Evolutionary conservation across 2,329 filamentous ascomycete genomes (phyloP).

Genomic region (Ceratocystiopsis minuta): DNA sequence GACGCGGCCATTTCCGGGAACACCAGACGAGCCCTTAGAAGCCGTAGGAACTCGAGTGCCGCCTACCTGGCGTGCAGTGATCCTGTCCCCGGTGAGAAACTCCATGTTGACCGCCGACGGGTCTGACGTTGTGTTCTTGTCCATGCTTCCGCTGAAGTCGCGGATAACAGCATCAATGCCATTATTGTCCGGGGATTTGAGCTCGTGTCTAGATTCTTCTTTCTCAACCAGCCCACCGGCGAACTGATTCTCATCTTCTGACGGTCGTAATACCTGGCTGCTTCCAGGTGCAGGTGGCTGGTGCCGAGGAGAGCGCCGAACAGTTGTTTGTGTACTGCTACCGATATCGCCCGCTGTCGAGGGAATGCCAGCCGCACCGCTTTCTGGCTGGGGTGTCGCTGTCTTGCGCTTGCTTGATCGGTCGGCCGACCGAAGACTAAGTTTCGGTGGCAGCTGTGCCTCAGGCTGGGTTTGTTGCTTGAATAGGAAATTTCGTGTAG

Average conservation of each 20-base stretch:
- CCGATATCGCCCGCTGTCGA: too few species aligned
- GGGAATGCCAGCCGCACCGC: too few species aligned
- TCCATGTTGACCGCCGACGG: slow-evolving; percentile 85
- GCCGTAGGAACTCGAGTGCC: slow-evolving; percentile 76
- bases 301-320: slow-evolving; percentile 47
- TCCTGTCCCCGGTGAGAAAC: slow-evolving; percentile 67
- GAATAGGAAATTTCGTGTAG: too few species aligned
- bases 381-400: slow-evolving; percentile 11
- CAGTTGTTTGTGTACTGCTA: slow-evolving; percentile 7
- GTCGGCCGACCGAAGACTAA: too few species aligned
- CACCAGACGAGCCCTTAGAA: slow-evolving; percentile 34
- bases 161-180: slow-evolving; percentile 79
- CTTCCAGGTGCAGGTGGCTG: slow-evolving; percentile 32
- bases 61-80: slow-evolving; percentile 82
- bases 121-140: slow-evolving; percentile 52
- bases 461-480: too few species aligned
- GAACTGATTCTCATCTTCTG: slow-evolving; percentile 40
- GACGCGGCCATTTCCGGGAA: slow-evolving; percentile 14
- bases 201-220: slow-evolving; percentile 57
- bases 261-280: slow-evolving; percentile 31
- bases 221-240: slow-evolving; percentile 73
- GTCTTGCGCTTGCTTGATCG: slow-evolving; percentile 21
- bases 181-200: slow-evolving; percentile 39
- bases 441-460: too few species aligned
- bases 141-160: slow-evolving; percentile 71